Evolutionary conservation across 2,329 filamentous ascomycete genomes (phyloP), one percentile per base, ranked within the genome.

Genomic region (Dactylellina drechsleri): DNA sequence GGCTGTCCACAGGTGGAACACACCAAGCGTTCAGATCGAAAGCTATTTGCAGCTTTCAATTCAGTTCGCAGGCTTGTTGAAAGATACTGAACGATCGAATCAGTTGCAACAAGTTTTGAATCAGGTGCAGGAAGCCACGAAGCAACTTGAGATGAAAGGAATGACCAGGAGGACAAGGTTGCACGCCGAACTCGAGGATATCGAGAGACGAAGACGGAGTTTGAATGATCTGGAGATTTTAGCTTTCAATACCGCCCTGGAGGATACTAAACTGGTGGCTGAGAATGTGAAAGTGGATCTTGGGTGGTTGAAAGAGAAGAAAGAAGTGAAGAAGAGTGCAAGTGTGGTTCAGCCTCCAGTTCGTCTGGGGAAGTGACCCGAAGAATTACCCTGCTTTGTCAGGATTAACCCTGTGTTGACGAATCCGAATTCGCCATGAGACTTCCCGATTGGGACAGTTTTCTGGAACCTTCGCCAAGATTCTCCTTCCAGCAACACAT

Each of bases 401-500:
- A 23, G 23, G 31, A 36, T 1, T 3, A 36, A 7, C 6, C 31
- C 31, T 36, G 31, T 10, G 31, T 36, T 36, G 31, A 36, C 31
- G 31, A 36, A 36, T 36, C 10, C 31, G 18, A 60, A 59, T 5
- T 3, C 10, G 41, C 3, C 5, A 10, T 40, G 56, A 16, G 6
- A 49, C 26, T 70, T 16, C 66, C 66, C 45, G 18, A 61, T 70
- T 20, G 0, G 66, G 66, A 20, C 18, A 43, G n/a, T 4, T 23
- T 73, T 73, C 68, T 61, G 20, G 61, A 60, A 73, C 15, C 56
- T 73, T 73, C 68, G 23, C 68, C 68, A 50, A 57, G n/a, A 4
- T 66, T 73, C 68, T 57, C 47, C 61, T 66, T 66, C 68, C 53
- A 15, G 68, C 61, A 66, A 73, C 61, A 61, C 61, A 64, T 57